Evolutionary conservation across 2,329 filamentous ascomycete species (phyloP), one percentile per base, ranked within the genome.

Genomic region (Ophiostoma australiae): DNA sequence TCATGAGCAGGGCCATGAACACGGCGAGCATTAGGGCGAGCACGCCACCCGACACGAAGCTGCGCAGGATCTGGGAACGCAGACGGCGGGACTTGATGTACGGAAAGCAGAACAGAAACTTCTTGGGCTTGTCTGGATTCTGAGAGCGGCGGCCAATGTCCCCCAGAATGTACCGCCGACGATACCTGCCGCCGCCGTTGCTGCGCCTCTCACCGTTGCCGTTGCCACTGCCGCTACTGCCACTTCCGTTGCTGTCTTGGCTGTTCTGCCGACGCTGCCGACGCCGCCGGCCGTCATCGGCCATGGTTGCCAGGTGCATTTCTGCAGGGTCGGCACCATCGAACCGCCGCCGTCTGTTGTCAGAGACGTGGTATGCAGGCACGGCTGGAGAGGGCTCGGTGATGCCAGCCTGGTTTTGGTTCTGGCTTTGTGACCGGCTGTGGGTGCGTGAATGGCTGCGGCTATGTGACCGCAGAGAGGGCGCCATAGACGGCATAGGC

Each of bases 1-100:
- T 89, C 65, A 93, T 82, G 27, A 89, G 86, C 65, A 97, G 85
- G 5, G 87, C 87, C 74, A 96, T 85, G 78, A 95, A 94, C 48
- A 91, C 83, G 69, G 85, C 80, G 61, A 92, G 77, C 67, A 90
- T 82, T 39, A 85, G 77, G 5, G 85, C 77, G 11, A 92, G 78
- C 71, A 92, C 86, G 6, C 85, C 73, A 0, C 89, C 90, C 6
- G 91, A 91, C 7, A 91, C 84, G 33, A 90, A 83, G 76, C 86
- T 89, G 41, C 84, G 84, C 70, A 90, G 76, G 55, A 89, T 83
- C 74, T 88, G 86, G 52, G 81, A 78, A 52, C 87, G 84, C 72
- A 87, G 81, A 69, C 81, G 82, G 67, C 80, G 79, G 61, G 87
- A 87, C 76, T 83, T 82, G 69, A 89, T 77, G 80, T 84, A 84